Percentiles rank a stretch among this genome's conserved stretches.
Evolutionary conservation across 2,329 filamentous ascomycete species (phyloP).

Genomic region (Botrytis elliptica): DNA sequence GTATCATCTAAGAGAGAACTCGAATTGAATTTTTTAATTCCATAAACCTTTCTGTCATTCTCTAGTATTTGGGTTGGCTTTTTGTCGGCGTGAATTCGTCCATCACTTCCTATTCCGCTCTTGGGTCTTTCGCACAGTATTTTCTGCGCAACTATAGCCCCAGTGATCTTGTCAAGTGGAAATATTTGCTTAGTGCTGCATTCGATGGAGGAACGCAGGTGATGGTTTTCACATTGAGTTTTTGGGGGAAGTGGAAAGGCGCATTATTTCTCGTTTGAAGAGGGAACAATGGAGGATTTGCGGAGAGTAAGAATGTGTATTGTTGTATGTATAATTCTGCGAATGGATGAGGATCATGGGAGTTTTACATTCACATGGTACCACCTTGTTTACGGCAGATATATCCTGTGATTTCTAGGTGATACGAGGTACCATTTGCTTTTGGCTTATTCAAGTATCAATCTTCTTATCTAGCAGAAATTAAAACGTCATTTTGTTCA

Average conservation of each 20-base stretch:
- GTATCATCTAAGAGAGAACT: slow-evolving; percentile 53
- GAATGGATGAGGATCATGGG: background rate
- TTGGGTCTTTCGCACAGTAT: slow-evolving; percentile 69
- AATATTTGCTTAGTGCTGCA: slow-evolving; percentile 72
- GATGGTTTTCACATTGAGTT: slow-evolving; percentile 58
- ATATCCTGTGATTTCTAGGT: background rate
- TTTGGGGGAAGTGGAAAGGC: slow-evolving; percentile 46
- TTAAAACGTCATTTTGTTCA: background rate
- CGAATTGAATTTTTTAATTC: slow-evolving; percentile 62
- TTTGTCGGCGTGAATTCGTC: slow-evolving; percentile 69
- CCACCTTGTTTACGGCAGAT: background rate
- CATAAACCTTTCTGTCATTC: slow-evolving; percentile 66
- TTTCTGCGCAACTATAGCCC: slow-evolving; percentile 54
- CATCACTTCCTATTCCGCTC: slow-evolving; percentile 66
- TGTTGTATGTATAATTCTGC: background rate
- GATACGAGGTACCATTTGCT: background rate
- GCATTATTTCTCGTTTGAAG: slow-evolving; percentile 30
- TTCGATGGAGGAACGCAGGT: slow-evolving; percentile 68
- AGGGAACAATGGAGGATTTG: slow-evolving; percentile 30
- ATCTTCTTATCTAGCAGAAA: background rate
- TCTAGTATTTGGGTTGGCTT: slow-evolving; percentile 60
- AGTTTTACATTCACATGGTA: background rate
- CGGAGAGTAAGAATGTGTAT: background rate
- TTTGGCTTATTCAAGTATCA: background rate
- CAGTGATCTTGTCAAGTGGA: slow-evolving; percentile 73